Conservation (phyloP, 2,329 filamentous ascomycete genomes). For the Pseudogymnoascus sp. region DNA sequence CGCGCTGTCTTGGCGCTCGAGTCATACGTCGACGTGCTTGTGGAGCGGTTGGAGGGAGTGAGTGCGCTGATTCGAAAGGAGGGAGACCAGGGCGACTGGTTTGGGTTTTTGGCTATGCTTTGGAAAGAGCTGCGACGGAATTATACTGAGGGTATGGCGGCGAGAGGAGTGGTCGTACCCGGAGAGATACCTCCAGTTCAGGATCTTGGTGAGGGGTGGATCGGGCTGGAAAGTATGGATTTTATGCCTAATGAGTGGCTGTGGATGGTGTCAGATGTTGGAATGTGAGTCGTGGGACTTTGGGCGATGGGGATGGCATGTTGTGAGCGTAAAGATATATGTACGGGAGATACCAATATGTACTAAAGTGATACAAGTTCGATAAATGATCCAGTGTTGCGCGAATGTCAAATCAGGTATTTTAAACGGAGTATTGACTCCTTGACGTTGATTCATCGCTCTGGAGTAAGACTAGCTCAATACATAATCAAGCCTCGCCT, state of each 20-base stretch:
- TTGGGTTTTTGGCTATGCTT: constrained; percentile 1
- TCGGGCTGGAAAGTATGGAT: constrained; percentile 6
- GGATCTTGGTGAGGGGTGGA: neutral
- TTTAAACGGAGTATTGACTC: neutral
- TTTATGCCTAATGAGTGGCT: constrained; percentile 11
- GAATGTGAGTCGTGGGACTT: neutral
- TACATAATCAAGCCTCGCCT: neutral
- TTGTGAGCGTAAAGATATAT: neutral
- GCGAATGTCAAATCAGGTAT: neutral
- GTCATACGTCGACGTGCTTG: constrained; percentile 10
- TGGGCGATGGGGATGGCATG: neutral
- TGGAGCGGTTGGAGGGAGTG: neutral
- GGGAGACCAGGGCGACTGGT: constrained; percentile 5
- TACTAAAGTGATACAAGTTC: neutral
- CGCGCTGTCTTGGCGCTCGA: constrained; percentile 8
- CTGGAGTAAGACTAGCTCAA: neutral
- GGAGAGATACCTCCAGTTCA: neutral
- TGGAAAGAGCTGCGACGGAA: constrained; percentile 6
- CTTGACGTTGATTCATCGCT: neutral
- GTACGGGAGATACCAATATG: neutral
- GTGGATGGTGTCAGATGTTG: neutral
- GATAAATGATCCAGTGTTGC: neutral
- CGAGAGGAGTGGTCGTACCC: neutral
- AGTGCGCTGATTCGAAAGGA: neutral
- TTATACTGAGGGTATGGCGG: constrained; percentile 6